Evolutionary conservation across 345 rosid genomes (phyloP).

Genomic region (Hypericum androsaemum): DNA sequence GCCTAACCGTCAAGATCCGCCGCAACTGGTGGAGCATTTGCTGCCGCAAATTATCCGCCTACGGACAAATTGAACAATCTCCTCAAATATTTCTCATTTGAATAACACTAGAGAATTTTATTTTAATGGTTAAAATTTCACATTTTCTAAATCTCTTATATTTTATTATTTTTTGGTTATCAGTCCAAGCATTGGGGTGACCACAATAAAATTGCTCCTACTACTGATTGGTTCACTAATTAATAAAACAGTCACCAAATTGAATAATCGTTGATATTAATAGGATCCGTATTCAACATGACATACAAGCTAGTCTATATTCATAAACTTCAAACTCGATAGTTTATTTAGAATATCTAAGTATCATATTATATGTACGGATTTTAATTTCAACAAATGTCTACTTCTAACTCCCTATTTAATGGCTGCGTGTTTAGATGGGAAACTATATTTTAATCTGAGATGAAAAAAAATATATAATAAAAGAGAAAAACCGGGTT

Average conservation of each 20-base stretch:
- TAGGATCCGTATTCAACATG: too few relatives aligned
- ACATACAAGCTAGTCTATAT: too few relatives aligned
- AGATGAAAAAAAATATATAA: slow-evolving; percentile 18
- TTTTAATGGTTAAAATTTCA: too few relatives aligned
- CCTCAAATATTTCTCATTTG: slow-evolving; percentile 12
- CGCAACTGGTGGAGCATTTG: slow-evolving; percentile 82
- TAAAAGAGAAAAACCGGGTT: neutral
- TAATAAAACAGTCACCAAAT: too few relatives aligned
- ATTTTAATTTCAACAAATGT: slow-evolving; percentile 37
- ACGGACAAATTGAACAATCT: neutral
- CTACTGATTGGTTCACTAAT: too few relatives aligned
- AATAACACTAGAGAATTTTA: neutral
- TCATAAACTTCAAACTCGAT: too few relatives aligned
- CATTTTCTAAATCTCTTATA: too few relatives aligned
- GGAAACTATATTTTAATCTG: slow-evolving; percentile 7
- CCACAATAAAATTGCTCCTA: too few relatives aligned
- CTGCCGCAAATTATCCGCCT: slow-evolving; percentile 96
- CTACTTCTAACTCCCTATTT: slow-evolving; percentile 36
- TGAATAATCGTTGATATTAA: too few relatives aligned
- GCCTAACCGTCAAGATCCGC: slow-evolving; percentile 69
- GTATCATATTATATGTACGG: slow-evolving; percentile 1
- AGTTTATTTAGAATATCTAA: too few relatives aligned
- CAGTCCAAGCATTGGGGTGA: too few relatives aligned
- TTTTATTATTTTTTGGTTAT: too few relatives aligned
- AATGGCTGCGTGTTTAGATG: slow-evolving; percentile 34